These are phyloP conservation scores for Ilyonectria destructans DNA, from an alignment of 2,329 filamentous ascomycete genomes.

Conservation along the genomic window DNA sequence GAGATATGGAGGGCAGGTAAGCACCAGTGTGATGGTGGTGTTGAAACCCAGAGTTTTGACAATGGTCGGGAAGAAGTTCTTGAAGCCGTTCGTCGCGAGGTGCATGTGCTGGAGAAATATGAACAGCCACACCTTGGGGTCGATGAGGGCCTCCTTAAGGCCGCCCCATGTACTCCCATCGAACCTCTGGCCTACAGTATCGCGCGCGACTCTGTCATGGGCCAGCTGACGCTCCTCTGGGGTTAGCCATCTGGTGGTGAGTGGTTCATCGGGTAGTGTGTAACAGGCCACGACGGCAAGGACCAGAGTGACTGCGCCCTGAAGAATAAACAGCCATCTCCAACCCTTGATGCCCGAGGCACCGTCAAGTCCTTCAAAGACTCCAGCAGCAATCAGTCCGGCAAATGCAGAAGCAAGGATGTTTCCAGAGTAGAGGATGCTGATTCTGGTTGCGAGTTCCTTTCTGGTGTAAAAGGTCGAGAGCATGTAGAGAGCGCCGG, in stretches of 20 bases:
- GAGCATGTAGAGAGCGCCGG: conserved; percentile 57
- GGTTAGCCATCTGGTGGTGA: conserved; percentile 59
- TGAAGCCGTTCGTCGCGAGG: conserved; percentile 63
- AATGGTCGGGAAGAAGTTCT: conserved; percentile 50
- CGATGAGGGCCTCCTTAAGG: conserved; percentile 53
- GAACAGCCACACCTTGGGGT: conserved; percentile 64
- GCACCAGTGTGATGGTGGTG: conserved; percentile 45
- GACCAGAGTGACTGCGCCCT: conserved; percentile 60
- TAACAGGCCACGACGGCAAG: conserved; percentile 44
- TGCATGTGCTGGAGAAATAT: conserved; percentile 65
- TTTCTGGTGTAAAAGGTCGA: conserved; percentile 69
- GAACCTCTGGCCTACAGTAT: conserved; percentile 60
- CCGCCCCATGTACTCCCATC: conserved; percentile 39
- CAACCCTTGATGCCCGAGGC: conserved; percentile 42
- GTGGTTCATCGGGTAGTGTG: conserved; percentile 55
- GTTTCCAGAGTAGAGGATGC: conserved; percentile 60
- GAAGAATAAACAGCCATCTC: conserved; percentile 73
- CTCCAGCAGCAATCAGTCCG: conserved; percentile 60
- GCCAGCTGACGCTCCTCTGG: conserved; percentile 61
- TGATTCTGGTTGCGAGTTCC: conserved; percentile 58
- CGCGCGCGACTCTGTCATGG: conserved; percentile 57
- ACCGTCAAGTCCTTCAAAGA: conserved; percentile 51
- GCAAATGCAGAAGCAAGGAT: conserved; percentile 54
- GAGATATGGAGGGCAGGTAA: conserved; percentile 60
- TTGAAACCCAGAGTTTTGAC: conserved; percentile 43